Percentiles rank a stretch among this genome's conserved stretches.
Evolutionary conservation across 352 stramenopile species (phyloP).

Genomic region (Saprolegnia diclina): DNA sequence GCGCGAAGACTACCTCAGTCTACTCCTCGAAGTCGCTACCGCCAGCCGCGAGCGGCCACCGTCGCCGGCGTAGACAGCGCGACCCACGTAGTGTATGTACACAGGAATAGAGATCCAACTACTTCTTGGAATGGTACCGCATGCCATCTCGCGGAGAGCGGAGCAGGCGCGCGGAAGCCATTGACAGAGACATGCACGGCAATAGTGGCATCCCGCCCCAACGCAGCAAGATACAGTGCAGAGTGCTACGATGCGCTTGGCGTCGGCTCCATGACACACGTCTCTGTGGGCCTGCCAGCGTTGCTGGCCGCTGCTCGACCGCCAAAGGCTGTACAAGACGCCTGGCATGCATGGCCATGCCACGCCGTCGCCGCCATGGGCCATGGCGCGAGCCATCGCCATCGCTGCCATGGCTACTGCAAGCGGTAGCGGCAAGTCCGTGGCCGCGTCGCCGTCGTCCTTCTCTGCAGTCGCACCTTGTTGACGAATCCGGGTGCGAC

Average conservation of each 20-base stretch:
- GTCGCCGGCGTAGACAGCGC: too few species aligned
- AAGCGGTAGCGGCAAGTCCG: not conserved
- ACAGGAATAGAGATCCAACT: too few species aligned
- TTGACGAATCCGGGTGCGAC: constrained; percentile 1
- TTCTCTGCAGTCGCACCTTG: constrained; percentile 14
- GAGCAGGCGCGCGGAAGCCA: not conserved
- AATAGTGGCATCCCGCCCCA: not conserved
- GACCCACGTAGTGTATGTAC: too few species aligned
- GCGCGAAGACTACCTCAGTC: constrained; percentile 18
- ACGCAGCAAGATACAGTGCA: not conserved
- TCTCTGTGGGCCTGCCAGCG: too few species aligned
- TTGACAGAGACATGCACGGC: not conserved
- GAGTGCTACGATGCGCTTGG: too few species aligned
- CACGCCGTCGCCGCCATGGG: too few species aligned
- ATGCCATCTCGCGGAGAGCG: not conserved
- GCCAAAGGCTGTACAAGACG: too few species aligned
- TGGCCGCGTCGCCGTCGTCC: constrained; percentile 15
- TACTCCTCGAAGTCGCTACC: constrained; percentile 20
- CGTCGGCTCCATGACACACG: too few species aligned
- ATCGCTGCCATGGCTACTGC: not conserved
- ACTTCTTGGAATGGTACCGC: too few species aligned
- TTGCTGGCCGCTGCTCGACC: too few species aligned
- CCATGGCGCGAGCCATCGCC: too few species aligned
- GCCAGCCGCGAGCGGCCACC: constrained; percentile 1
- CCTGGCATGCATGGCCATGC: too few species aligned